Percentiles rank a stretch among this genome's conserved stretches.
phyloP scores from a whole-genome alignment of 352 stramenopile genomes.

The Aphanomyces invadans region DNA sequence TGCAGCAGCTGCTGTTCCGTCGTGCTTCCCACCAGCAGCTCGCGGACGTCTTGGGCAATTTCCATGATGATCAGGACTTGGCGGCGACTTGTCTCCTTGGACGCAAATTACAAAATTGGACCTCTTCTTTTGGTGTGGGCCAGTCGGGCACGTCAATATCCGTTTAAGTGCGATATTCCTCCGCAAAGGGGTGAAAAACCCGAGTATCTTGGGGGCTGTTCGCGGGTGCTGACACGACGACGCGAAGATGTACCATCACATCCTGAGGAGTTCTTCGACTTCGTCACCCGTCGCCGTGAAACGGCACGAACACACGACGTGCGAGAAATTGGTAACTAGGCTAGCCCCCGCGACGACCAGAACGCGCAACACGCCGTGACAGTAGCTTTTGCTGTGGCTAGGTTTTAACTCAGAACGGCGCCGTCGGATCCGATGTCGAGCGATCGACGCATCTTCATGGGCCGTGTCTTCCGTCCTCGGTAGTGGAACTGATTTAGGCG shows the following conservation, averaged over 20 bases:
- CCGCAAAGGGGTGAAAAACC: conserved; percentile 6
- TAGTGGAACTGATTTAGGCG: not conserved
- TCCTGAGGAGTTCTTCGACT: not conserved
- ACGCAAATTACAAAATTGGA: conserved; percentile 19
- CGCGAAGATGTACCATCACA: not conserved
- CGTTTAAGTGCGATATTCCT: conserved; percentile 7
- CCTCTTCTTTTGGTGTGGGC: conserved; percentile 8
- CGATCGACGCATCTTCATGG: no score
- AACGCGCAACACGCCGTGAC: no score
- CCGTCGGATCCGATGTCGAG: no score
- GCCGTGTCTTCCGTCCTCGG: conserved; percentile 4
- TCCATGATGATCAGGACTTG: conserved; percentile 39
- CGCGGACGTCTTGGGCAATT: conserved; percentile 69
- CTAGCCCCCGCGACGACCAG: no score
- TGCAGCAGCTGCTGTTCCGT: conserved; percentile 61
- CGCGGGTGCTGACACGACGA: not conserved
- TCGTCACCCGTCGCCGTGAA: no score
- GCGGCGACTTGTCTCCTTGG: not conserved
- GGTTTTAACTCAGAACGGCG: no score
- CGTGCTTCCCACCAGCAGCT: conserved; percentile 67
- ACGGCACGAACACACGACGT: no score
- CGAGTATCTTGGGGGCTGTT: conserved; percentile 7
- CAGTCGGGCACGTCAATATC: not conserved
- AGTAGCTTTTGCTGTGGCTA: no score
- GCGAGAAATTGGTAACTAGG: no score